Conservation (phyloP, 2,329 filamentous ascomycete genomes). For the Sclerotinia spermophila region DNA sequence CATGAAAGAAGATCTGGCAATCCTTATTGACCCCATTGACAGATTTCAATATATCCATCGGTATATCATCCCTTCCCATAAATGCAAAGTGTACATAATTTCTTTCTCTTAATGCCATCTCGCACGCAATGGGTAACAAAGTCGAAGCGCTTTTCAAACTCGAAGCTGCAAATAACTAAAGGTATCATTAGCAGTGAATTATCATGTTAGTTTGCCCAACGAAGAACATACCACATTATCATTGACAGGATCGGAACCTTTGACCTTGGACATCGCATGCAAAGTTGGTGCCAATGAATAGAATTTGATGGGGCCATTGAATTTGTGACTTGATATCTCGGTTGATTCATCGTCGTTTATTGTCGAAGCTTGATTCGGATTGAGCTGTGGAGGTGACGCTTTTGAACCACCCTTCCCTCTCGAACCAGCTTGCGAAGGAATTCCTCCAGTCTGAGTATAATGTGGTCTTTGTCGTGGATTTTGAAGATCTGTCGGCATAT, state of each 20-base stretch:
- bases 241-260: slow-evolving; percentile 51
- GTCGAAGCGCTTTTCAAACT: slow-evolving; percentile 68
- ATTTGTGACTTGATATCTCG: slow-evolving; percentile 45
- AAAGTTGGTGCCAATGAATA: slow-evolving; percentile 61
- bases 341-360: slow-evolving; percentile 23
- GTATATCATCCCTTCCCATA: slow-evolving; percentile 68
- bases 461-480: slow-evolving; percentile 36
- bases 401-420: slow-evolving; percentile 15
- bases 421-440: slow-evolving; percentile 3
- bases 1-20: slow-evolving; percentile 64
- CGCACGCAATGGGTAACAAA: slow-evolving; percentile 78
- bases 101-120: slow-evolving; percentile 67
- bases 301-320: slow-evolving; percentile 69
- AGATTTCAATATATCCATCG: slow-evolving; percentile 63
- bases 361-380: slow-evolving; percentile 13
- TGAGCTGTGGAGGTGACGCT: slow-evolving; percentile 12
- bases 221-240: slow-evolving; percentile 60
- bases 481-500: slow-evolving; percentile 53
- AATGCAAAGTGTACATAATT: slow-evolving; percentile 81
- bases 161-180: slow-evolving; percentile 67
- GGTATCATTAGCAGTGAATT: slow-evolving; percentile 15
- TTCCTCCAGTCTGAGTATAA: slow-evolving; percentile 35
- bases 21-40: slow-evolving; percentile 73
- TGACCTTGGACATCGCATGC: slow-evolving; percentile 52
- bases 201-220: not conserved